A percentile compares a stretch with the other conserved stretches of the same genome.
Evolutionary conservation across 2,329 filamentous ascomycete species (phyloP).

Genomic region (Neurospora crassa): DNA sequence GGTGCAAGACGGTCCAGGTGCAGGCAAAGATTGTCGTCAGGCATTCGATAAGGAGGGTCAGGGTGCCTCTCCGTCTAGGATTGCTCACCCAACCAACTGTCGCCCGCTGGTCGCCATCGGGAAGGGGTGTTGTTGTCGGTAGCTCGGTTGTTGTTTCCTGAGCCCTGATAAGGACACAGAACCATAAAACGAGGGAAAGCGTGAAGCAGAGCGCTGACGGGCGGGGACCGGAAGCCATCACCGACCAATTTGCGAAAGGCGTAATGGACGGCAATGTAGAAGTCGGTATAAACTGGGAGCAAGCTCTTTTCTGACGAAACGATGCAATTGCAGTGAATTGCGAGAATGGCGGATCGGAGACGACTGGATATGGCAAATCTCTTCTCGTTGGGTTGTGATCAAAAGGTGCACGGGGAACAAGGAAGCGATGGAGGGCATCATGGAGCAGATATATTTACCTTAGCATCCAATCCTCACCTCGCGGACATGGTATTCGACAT

Average conservation of each 20-base stretch:
- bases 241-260: neutral
- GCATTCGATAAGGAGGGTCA: neutral
- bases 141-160: neutral
- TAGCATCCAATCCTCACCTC: too few relatives aligned
- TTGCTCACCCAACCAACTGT: neutral
- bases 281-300: too few relatives aligned
- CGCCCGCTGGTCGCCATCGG: neutral
- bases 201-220: neutral
- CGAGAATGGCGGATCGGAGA: too few relatives aligned
- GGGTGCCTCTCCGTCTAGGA: neutral
- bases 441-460: too few relatives aligned
- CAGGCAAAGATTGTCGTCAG: neutral
- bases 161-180: neutral
- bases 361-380: too few relatives aligned
- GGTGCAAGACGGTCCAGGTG: neutral
- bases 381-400: too few relatives aligned
- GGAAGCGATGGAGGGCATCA: too few relatives aligned
- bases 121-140: neutral
- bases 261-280: too few relatives aligned
- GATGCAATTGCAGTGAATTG: too few relatives aligned
- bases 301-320: too few relatives aligned
- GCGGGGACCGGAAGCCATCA: neutral
- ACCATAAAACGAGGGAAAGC: neutral
- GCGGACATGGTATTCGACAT: too few relatives aligned
- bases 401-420: too few relatives aligned